phyloP scores from a whole-genome alignment of 805 yeast species.

The Saturnispora dispora region DNA sequence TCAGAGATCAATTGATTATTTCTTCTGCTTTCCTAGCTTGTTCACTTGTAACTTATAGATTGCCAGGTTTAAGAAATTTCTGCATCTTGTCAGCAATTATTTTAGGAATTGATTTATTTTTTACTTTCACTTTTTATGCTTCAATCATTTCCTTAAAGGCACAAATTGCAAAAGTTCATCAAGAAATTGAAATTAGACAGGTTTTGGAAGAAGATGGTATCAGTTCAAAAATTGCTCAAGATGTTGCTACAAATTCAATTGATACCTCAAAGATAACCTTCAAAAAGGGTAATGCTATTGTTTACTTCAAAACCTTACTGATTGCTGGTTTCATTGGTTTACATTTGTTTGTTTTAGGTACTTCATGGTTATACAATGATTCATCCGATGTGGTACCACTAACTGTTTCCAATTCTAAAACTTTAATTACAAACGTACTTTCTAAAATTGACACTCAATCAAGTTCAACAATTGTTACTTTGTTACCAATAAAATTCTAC shows the following conservation, averaged over 20 bases:
- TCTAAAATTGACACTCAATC: slow-evolving; percentile 23
- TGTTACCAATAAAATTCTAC: slow-evolving; percentile 49
- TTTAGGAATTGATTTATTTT: slow-evolving; percentile 57
- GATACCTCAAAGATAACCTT: slow-evolving; percentile 24
- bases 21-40: slow-evolving; percentile 62
- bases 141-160: slow-evolving; percentile 81
- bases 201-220: slow-evolving; percentile 93
- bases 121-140: slow-evolving; percentile 72
- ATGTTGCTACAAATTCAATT: slow-evolving; percentile 41
- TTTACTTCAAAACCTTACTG: slow-evolving; percentile 51
- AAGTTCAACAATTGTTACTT: slow-evolving; percentile 40
- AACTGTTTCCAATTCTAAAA: slow-evolving; percentile 23
- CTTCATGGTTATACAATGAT: slow-evolving; percentile 57
- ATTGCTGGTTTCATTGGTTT: slow-evolving; percentile 50
- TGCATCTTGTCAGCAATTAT: slow-evolving; percentile 67
- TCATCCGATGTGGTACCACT: slow-evolving; percentile 25
- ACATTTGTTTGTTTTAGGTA: slow-evolving; percentile 60
- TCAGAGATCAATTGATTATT: slow-evolving; percentile 71
- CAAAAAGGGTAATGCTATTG: slow-evolving; percentile 35
- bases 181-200: slow-evolving; percentile 65
- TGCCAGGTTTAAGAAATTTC: slow-evolving; percentile 72
- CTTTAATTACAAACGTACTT: slow-evolving; percentile 26
- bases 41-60: slow-evolving; percentile 51
- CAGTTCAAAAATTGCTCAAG: slow-evolving; percentile 60
- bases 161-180: slow-evolving; percentile 79